Conservation (phyloP, 768 basidiomycete genomes). For the Naganishia antarctica region DNA sequence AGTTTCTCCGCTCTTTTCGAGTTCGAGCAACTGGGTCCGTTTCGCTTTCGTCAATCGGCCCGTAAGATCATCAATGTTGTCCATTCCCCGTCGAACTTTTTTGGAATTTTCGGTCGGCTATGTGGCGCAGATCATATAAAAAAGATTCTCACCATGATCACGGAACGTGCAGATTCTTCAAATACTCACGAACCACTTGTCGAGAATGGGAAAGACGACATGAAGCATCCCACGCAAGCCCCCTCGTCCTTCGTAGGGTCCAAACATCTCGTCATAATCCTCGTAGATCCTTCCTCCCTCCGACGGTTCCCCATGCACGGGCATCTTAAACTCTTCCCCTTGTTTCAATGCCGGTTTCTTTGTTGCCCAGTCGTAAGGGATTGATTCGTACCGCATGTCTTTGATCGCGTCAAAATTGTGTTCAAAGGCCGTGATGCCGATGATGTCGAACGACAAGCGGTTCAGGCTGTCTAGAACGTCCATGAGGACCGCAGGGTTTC, state of each 20-base stretch:
- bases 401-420: neutral
- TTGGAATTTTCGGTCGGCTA: slow-evolving; percentile 7
- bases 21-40: neutral
- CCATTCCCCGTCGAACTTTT: neutral
- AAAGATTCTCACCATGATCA: neutral
- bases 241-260: neutral
- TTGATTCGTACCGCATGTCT: neutral
- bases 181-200: neutral
- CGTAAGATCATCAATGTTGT: neutral
- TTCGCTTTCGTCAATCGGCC: neutral
- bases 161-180: neutral
- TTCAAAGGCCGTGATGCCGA: slow-evolving; percentile 12
- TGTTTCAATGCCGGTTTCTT: too few species aligned
- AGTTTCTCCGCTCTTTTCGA: neutral
- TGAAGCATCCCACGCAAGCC: neutral
- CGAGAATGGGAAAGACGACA: neutral
- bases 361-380: neutral
- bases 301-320: too few species aligned
- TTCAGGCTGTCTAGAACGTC: slow-evolving; percentile 5
- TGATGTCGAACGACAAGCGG: neutral
- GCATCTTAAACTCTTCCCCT: too few species aligned
- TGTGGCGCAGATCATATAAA: neutral
- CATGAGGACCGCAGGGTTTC: slow-evolving; percentile 8
- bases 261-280: slow-evolving; percentile 1
- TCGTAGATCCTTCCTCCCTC: neutral